Base-by-base conservation (phyloP, 345 rosid species). In the Nasturtium officinale region DNA sequence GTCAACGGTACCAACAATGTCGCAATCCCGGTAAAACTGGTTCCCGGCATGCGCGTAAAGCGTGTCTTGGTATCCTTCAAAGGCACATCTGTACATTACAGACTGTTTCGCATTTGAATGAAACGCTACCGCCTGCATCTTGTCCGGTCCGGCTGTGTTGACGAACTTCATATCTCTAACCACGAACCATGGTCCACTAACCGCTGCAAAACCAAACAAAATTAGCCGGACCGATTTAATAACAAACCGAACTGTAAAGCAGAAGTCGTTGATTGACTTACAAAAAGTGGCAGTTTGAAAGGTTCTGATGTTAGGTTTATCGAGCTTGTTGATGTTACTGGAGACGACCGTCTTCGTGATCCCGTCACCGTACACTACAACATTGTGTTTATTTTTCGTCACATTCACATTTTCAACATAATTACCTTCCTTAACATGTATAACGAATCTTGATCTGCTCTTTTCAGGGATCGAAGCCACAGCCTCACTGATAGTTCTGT, bases 51-150 rank as follows among this genome's bases (percentile, higher is more conserved):
- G 89, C 2, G 90, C 84, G 4, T 91, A 91, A 25, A 91, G 84
- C 0, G 93, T 91, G 87, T 89, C 96, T 73, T 91, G 97, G 73
- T 2, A 78, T 1, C 78, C 96, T 0, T 87, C 78, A 1, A 91
- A 89, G 7, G 79, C 15, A n/a, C 94, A 91, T 7, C 63, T 66
- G 74, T 69, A 81, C 60, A 76, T 73, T 1, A 86, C 83, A 0
- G 96, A 87, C 11, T 61, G 72, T 70, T 82, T 86, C 5, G 97
- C 83, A 6, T 80, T 86, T 0, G 92, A 90, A 57, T 90, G 83
- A 77, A 89, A 86, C 7, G 97, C 95, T 62, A 90, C 90, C 3
- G 90, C 97, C 43, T 90, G 97, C 71, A 83, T 86, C 78, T 86
- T 89, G 17, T 12, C 83, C 20, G 89, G 71, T 5, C 95, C 90